Conservation (phyloP, 768 basidiomycete genomes). For the Crepidotus variabilis region DNA sequence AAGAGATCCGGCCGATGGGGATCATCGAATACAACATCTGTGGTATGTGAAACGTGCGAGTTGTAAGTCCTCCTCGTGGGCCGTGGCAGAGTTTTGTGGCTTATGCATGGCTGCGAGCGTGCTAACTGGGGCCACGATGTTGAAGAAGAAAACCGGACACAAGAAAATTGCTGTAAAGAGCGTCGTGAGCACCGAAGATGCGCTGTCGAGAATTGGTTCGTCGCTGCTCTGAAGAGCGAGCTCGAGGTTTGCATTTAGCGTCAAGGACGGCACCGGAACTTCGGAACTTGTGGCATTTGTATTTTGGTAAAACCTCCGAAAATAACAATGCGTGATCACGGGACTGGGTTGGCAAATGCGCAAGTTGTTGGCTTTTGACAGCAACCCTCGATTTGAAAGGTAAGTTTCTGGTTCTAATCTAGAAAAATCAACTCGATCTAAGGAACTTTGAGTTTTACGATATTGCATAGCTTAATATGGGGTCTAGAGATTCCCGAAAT, state of each 20-base stretch:
- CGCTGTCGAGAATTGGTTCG: not conserved
- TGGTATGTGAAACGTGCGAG: slow-evolving; percentile 19
- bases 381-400: slow-evolving; percentile 2
- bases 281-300: not conserved
- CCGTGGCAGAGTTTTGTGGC: not conserved
- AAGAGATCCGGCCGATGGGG: slow-evolving; percentile 62
- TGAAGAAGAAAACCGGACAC: not conserved
- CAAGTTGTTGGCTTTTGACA: not conserved
- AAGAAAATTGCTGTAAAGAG: not conserved
- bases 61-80: not conserved
- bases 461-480: not conserved
- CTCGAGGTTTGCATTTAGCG: not conserved
- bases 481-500: not conserved
- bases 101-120: not conserved
- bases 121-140: not conserved
- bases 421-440: not conserved
- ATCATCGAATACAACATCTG: slow-evolving; percentile 37
- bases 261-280: not conserved
- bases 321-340: slow-evolving; percentile 1
- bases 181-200: not conserved
- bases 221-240: not conserved
- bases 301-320: slow-evolving; percentile 1
- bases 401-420: not conserved
- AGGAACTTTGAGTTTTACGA: not conserved
- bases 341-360: not conserved